Percentiles rank a stretch among this genome's conserved stretches.
These are phyloP conservation scores for Tylopilus vinaceipallidus DNA, from an alignment of 768 basidiomycete genomes.

Conservation along the genomic window DNA sequence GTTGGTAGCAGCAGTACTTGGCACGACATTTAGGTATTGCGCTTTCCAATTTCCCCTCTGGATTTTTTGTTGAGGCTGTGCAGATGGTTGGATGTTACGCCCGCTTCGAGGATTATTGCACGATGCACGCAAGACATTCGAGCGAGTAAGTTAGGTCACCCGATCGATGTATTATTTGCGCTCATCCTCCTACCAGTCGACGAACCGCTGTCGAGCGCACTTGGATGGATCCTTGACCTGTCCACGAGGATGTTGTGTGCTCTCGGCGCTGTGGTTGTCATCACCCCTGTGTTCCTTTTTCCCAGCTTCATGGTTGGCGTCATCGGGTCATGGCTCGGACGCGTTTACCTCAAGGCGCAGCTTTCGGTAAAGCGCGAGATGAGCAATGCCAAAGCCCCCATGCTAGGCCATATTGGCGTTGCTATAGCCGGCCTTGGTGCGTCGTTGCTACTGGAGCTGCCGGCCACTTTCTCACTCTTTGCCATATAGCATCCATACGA, in stretches of 20 bases:
- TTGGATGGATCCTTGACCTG: neutral
- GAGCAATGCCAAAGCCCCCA: slow-evolving; percentile 1
- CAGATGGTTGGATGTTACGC: slow-evolving; percentile 1
- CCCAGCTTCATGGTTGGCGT: neutral
- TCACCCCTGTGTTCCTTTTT: neutral
- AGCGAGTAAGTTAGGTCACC: neutral
- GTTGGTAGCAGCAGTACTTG: neutral
- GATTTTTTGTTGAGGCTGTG: neutral
- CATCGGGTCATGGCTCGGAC: neutral
- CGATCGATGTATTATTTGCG: neutral
- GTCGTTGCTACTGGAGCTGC: neutral
- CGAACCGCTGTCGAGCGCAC: neutral
- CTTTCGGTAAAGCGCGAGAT: slow-evolving; percentile 6
- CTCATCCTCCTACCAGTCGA: neutral
- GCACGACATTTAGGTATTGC: slow-evolving; percentile 1
- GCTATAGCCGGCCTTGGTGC: slow-evolving; percentile 1
- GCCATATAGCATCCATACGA: slow-evolving; percentile 1
- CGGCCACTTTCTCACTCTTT: neutral
- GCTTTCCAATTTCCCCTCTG: neutral
- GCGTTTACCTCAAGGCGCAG: neutral
- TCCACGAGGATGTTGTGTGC: slow-evolving; percentile 2
- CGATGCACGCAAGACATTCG: slow-evolving; percentile 4
- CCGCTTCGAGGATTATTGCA: neutral
- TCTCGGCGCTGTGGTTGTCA: slow-evolving; percentile 1
- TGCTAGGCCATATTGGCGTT: slow-evolving; percentile 1